Percentiles rank a stretch among this genome's conserved stretches.
Conservation (phyloP, 148 eudicot species). For the Spergularia bocconei region DNA sequence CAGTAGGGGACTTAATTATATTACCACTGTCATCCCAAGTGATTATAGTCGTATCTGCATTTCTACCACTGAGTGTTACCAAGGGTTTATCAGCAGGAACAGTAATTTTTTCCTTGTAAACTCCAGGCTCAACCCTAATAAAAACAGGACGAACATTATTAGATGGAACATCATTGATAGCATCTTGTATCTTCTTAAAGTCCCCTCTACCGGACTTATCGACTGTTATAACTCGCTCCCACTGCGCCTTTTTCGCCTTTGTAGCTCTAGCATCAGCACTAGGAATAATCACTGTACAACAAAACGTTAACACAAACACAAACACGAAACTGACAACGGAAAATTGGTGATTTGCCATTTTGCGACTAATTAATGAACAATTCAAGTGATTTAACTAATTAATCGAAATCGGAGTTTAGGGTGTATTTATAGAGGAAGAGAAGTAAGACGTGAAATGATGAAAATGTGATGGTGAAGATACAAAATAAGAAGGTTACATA, state of each 20-base stretch:
- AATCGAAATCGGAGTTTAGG: too few relatives aligned
- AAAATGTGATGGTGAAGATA: not conserved
- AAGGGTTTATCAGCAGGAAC: slow-evolving; percentile 36
- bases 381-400: too few relatives aligned
- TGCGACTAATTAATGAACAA: too few relatives aligned
- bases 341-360: not conserved
- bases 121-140: slow-evolving; percentile 40
- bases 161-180: slow-evolving; percentile 34
- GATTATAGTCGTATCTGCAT: slow-evolving; percentile 26
- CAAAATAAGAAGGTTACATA: not conserved
- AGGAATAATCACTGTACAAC: slow-evolving; percentile 1
- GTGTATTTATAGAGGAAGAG: not conserved
- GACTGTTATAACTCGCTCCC: slow-evolving; percentile 30
- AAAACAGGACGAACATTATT: slow-evolving; percentile 31
- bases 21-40: slow-evolving; percentile 41
- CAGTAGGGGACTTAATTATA: slow-evolving; percentile 39
- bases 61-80: slow-evolving; percentile 35
- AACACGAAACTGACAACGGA: not conserved
- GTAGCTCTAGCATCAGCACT: not conserved
- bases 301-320: not conserved
- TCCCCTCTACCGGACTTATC: slow-evolving; percentile 33
- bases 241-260: not conserved
- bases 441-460: not conserved
- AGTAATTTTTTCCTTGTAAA: slow-evolving; percentile 31
- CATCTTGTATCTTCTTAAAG: slow-evolving; percentile 37